Conservation (phyloP, 495 filamentous ascomycete species). For the Penicillium soppii region DNA sequence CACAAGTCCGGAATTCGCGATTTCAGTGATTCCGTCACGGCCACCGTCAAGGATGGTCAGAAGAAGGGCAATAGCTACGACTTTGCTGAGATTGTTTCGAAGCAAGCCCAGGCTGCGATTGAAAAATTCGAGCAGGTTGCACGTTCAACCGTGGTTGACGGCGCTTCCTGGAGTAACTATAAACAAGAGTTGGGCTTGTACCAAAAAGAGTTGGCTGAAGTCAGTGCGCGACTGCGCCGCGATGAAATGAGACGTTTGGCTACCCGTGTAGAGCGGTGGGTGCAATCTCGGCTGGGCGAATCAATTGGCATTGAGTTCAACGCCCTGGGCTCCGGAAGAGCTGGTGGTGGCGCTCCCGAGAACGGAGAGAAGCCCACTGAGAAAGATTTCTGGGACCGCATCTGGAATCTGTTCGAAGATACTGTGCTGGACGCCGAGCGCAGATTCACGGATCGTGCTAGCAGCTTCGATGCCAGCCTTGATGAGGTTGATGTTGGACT, state of each 20-base stretch:
- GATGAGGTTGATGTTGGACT: slow-evolving; percentile 92
- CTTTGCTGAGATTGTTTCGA: slow-evolving; percentile 88
- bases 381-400: slow-evolving; percentile 91
- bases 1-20: slow-evolving; percentile 86
- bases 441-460: slow-evolving; percentile 81
- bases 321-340: slow-evolving; percentile 82
- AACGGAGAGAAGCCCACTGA: slow-evolving; percentile 71
- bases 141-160: slow-evolving; percentile 67
- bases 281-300: slow-evolving; percentile 80
- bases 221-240: slow-evolving; percentile 75
- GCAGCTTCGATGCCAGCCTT: slow-evolving; percentile 86
- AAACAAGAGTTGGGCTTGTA: slow-evolving; percentile 60
- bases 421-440: slow-evolving; percentile 84
- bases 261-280: slow-evolving; percentile 87
- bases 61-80: slow-evolving; percentile 88
- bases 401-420: slow-evolving; percentile 83
- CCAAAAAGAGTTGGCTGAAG: slow-evolving; percentile 82
- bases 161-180: slow-evolving; percentile 78
- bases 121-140: slow-evolving; percentile 77
- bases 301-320: slow-evolving; percentile 93
- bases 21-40: slow-evolving; percentile 83
- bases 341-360: slow-evolving; percentile 76
- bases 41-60: slow-evolving; percentile 83
- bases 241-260: slow-evolving; percentile 96
- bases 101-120: slow-evolving; percentile 73